These are phyloP conservation scores for Lactuca saligna DNA, from an alignment of 129 eudicot genomes.

Conservation along the genomic window DNA sequence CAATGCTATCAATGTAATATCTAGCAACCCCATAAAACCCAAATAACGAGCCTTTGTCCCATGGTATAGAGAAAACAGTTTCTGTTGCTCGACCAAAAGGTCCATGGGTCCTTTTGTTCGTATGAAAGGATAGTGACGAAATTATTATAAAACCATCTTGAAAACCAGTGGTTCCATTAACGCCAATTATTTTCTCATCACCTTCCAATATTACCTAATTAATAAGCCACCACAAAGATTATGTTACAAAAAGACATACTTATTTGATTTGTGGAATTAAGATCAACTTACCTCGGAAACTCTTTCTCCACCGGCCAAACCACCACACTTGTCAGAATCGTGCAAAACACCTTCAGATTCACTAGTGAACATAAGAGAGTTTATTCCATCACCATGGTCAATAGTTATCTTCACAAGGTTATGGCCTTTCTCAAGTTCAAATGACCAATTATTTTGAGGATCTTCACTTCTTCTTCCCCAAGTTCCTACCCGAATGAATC, in stretches of 20 bases:
- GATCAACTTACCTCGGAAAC: neutral
- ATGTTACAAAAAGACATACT: neutral
- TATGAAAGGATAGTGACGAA: neutral
- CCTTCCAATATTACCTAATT: neutral
- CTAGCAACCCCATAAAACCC: slow-evolving; percentile 1
- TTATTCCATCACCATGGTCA: neutral
- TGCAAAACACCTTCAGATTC: neutral
- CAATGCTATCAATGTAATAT: neutral
- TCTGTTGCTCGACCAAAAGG: neutral
- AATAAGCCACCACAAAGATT: neutral
- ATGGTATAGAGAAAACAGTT: neutral
- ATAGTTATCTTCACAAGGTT: neutral
- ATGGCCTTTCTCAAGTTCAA: neutral
- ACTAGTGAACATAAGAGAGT: neutral
- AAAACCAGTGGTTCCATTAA: neutral
- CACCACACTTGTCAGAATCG: neutral
- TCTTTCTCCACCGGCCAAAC: neutral
- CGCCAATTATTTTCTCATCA: neutral
- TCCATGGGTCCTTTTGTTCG: slow-evolving; percentile 1
- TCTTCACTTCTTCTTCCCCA: neutral
- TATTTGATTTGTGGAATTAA: neutral
- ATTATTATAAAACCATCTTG: neutral
- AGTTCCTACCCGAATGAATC: neutral
- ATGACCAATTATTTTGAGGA: neutral
- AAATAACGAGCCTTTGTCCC: neutral